Evolutionary conservation across 805 yeast genomes (phyloP), one percentile per base, ranked within the genome.

Genomic region (Kodamaea restingae): DNA sequence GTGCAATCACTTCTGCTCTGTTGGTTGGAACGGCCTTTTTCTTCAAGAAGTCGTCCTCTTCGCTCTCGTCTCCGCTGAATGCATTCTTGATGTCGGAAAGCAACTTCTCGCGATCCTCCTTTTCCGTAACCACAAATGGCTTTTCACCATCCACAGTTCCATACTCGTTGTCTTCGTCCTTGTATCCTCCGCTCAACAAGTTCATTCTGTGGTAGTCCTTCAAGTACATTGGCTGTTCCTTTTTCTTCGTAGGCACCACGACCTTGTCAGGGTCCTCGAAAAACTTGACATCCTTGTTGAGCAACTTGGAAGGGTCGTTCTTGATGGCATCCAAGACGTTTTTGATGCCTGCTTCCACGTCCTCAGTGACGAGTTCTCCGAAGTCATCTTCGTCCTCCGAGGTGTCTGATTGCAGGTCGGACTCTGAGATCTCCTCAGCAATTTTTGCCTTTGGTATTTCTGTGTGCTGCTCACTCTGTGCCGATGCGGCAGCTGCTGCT

Each of bases 151-250:
- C 78, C 4, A 67, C 71, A 14, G 75, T 71, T 5, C 56, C 63
- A 39, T 51, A 59, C 43, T 68, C 69, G 31, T 63, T 65, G 4
- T 63, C 61, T n/a, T 73, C 80, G 18, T 70, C 70, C 28, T 68
- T 70, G 15, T 75, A 76, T 30, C 70, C 73, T 8, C 90, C 91
- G 3, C 80, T 70, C n/a, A 93, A 65, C 25, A 90, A 61, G 48
- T 80, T 84, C 79, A 78, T 77, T 58, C 98, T 74, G 56, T 93
- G 97, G 55, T 90, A 93, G 59, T 93, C 98, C 51, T 90, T 88
- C 60, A 93, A 74, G 58, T 82, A 87, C 41, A 93, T 70, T 7
- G 98, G 96, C 55, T 85, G 86, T 25, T 49, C 58, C 30, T 48
- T 49, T 15, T 40, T 42, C 4, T 18, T 15, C 7, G 38, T 15